Base-by-base conservation (phyloP, 2,329 filamentous ascomycete genomes). In the Botrytis pseudocinerea region DNA sequence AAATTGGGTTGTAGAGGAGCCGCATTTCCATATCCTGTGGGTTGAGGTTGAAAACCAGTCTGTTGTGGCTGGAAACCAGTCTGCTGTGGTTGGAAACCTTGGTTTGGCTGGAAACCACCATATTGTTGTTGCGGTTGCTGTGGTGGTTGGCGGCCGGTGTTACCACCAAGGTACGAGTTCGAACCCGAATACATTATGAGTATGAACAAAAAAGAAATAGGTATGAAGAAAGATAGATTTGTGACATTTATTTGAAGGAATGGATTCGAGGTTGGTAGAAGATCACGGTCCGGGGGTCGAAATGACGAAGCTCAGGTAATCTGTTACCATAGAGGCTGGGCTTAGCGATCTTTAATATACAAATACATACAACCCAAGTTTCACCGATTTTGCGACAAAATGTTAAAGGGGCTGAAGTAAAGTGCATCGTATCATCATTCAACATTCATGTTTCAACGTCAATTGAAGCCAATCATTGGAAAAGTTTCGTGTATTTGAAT, bases 141-240 rank as follows among this genome's bases (percentile, higher is more conserved):
- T 76, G 81, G 82, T 78, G 82, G 79, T 75, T 83, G 81, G 73
- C 92, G 89, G 85, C 87, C 92, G 81, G 91, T 93, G 82, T 87
- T 89, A 84, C 91, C 92, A 83, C 94, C 94, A 80, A 97, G 85
- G 83, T 91, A 98, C 76, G 93, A 91, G 85, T 93, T 97, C 77
- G 93, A 93, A 82, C 92, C 93, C 77, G 94, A 96, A 85, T 93
- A 98, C 95, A 98, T 98, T 83, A 80, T 81, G 70, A 60, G 73
- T 76, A 72, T 74, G 63, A 64, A 76, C 54, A 69, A 65, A 71
- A 76, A 71, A 70, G 62, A 70, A 69, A 73, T 60, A 65, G 63
- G 73, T 72, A 65, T 69, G 70, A 59, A 74, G 74, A 74, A 64
- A 57, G 60, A 65, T 60, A 51, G 44, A n/a, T 54, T 65, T 44